phyloP scores from a whole-genome alignment of 768 basidiomycete genomes.

The Hebeloma cylindrosporum region DNA sequence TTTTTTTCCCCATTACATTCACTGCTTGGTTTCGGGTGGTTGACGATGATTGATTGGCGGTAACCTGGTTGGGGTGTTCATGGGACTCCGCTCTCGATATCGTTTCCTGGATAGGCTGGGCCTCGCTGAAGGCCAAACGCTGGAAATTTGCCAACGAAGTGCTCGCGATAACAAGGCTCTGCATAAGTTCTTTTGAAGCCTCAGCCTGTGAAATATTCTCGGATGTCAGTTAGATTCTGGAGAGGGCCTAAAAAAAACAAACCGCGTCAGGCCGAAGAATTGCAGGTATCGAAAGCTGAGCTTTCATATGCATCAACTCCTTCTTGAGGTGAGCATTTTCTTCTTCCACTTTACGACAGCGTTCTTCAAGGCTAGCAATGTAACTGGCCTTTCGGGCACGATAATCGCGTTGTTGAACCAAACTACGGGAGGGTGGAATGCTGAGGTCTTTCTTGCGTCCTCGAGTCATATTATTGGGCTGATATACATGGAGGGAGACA shows the following conservation, averaged over 20 bases:
- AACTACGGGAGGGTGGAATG: constrained; percentile 56
- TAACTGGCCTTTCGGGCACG: constrained; percentile 60
- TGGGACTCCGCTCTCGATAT: background rate
- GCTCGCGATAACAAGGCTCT: constrained; percentile 44
- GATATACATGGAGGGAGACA: constrained; percentile 16
- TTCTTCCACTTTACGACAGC: constrained; percentile 51
- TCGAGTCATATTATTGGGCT: constrained; percentile 47
- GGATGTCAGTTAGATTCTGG: constrained; percentile 7
- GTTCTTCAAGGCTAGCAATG: constrained; percentile 54
- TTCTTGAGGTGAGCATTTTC: constrained; percentile 52
- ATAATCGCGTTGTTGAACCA: constrained; percentile 65
- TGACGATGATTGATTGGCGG: constrained; percentile 1
- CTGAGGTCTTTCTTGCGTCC: constrained; percentile 66
- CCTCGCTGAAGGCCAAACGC: constrained; percentile 39
- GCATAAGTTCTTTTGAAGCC: constrained; percentile 52
- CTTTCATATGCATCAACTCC: constrained; percentile 46
- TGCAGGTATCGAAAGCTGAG: constrained; percentile 34
- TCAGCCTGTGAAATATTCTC: constrained; percentile 37
- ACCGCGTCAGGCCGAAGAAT: constrained; percentile 34
- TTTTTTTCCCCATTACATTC: constrained; percentile 26
- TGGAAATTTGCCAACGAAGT: constrained; percentile 57
- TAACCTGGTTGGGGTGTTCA: background rate
- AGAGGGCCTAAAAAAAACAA: constrained; percentile 13
- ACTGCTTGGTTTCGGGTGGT: background rate
- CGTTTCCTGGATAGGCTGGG: too few relatives aligned